A percentile compares a stretch with the other conserved stretches of the same genome.
Evolutionary conservation across 2,329 filamentous ascomycete genomes (phyloP).

Genomic region (Fusarium sp.): DNA sequence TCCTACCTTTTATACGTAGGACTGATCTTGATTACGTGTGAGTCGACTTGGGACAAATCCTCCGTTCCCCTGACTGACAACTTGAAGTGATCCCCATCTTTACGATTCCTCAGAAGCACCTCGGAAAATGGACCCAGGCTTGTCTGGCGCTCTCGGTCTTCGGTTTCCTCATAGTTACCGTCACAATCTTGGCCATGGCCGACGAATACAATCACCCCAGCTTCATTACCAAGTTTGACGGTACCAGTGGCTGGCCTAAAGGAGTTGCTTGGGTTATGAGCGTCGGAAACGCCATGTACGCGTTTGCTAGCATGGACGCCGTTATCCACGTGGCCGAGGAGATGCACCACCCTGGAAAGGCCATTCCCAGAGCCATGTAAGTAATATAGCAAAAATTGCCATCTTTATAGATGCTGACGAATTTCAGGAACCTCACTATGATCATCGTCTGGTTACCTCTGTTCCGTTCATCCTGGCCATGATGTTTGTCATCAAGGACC

Average conservation of each 20-base stretch:
- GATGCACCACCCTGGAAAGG: slow-evolving; percentile 25
- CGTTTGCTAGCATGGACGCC: slow-evolving; percentile 27
- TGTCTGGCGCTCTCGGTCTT: slow-evolving; percentile 22
- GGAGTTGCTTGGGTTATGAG: slow-evolving; percentile 33
- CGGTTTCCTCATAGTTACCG: slow-evolving; percentile 21
- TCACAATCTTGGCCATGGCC: slow-evolving; percentile 19
- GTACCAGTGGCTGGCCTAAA: slow-evolving; percentile 25
- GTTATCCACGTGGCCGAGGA: slow-evolving; percentile 32
- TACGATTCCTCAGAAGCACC: slow-evolving; percentile 29
- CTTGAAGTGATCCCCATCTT: slow-evolving; percentile 35
- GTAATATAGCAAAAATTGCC: no score
- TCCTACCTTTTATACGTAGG: slow-evolving; percentile 30
- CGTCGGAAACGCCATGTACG: slow-evolving; percentile 34
- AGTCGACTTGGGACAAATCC: neutral
- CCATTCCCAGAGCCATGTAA: slow-evolving; percentile 21
- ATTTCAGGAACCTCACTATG: slow-evolving; percentile 17
- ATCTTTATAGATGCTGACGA: neutral
- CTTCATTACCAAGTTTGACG: slow-evolving; percentile 13
- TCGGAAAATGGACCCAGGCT: slow-evolving; percentile 26
- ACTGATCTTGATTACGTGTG: slow-evolving; percentile 25
- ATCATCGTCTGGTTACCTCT: slow-evolving; percentile 43
- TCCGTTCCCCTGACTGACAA: neutral
- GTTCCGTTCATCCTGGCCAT: slow-evolving; percentile 45
- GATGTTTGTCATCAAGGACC: slow-evolving; percentile 43
- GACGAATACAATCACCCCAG: slow-evolving; percentile 17